Evolutionary conservation across 73 alveolate species (phyloP), one percentile per base, ranked within the genome.

Genomic region (Paramecium sonneborni): DNA sequence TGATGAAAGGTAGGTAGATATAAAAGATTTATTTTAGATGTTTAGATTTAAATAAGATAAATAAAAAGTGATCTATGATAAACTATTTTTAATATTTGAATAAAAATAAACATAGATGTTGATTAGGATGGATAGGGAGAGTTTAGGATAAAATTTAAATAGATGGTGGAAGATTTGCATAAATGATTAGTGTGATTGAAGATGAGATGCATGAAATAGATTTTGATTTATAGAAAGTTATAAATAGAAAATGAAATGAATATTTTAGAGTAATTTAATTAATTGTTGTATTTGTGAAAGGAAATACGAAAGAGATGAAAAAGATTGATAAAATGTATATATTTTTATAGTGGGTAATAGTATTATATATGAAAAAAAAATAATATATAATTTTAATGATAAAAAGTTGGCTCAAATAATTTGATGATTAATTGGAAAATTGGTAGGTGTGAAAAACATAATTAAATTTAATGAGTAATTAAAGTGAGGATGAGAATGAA

Each of bases 401-500:
- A 12, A 62, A 58, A 58, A 26, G 44, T 26, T 58, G 79, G 43
- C 38, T 62, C 84, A 62, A 62, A 62, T 62, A 26, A 26, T 62
- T 26, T 26, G 48, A 62, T 21, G 84, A 62, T 62, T 62, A 62
- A 23, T 30, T 26, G 30, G 84, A 15, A 18, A 28, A 28, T 62
- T 62, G 48, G 84, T 62, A 14, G 12, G 48, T 48, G 84, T 32
- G 68, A 62, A 62, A 62, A 62, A 30, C 48, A 62, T 62, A 30
- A 62, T 30, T 62, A 72, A 72, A 35, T 35, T 72, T 72, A 72
- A 72, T 72, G 86, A 72, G 86, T 52, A 52, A 18, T 52, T 52
- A 3, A 52, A 52, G 68, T 37, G 86, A 72, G 44, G 86, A 72
- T 35, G 86, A 72, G 37, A 72, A 72, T 72, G 86, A 72, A 38